A percentile compares a stretch with the other conserved stretches of the same genome.
Conservation (phyloP, 2,329 filamentous ascomycete genomes). For the Chaetomium strumarium region DNA sequence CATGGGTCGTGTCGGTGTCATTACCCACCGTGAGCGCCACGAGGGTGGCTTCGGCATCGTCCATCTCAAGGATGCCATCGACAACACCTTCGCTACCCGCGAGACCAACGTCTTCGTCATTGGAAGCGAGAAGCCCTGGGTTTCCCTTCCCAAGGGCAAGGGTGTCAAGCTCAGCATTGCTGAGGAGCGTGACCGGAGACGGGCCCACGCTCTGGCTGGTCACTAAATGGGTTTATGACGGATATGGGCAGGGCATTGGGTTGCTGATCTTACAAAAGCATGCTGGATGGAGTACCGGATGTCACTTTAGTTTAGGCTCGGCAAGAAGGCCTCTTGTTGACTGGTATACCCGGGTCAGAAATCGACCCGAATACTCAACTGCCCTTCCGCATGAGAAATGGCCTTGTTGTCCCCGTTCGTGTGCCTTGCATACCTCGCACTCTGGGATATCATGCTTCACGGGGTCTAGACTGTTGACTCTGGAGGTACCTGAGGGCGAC, state of each 20-base stretch:
- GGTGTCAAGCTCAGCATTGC: conserved; percentile 99
- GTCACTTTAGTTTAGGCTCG: conserved; percentile 26
- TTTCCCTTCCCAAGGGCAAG: conserved; percentile 99
- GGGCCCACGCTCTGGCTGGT: conserved; percentile 53
- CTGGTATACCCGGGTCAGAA: conserved; percentile 23
- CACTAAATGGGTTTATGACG: conserved; percentile 38
- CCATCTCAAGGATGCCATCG: conserved; percentile 99
- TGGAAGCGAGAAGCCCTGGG: conserved; percentile 97
- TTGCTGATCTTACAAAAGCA: conserved; percentile 26
- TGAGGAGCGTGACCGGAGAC: conserved; percentile 97
- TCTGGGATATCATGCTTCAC: neutral
- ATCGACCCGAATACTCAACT: conserved; percentile 23
- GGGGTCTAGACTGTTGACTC: neutral
- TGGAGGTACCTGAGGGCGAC: neutral
- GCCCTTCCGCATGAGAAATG: conserved; percentile 21
- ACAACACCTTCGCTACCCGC: conserved; percentile 99
- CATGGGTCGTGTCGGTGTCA: conserved; percentile 99
- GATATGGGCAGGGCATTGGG: conserved; percentile 20
- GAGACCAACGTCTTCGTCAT: conserved; percentile 99
- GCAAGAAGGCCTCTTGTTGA: conserved; percentile 19
- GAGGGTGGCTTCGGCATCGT: conserved; percentile 99
- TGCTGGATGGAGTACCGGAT: conserved; percentile 28
- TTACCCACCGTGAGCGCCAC: conserved; percentile 99
- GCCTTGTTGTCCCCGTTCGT: neutral
- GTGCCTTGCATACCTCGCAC: neutral